A percentile compares a stretch with the other conserved stretches of the same genome.
Evolutionary conservation across 2,329 filamentous ascomycete genomes (phyloP).

Genomic region (Verticillium klebahnii): DNA sequence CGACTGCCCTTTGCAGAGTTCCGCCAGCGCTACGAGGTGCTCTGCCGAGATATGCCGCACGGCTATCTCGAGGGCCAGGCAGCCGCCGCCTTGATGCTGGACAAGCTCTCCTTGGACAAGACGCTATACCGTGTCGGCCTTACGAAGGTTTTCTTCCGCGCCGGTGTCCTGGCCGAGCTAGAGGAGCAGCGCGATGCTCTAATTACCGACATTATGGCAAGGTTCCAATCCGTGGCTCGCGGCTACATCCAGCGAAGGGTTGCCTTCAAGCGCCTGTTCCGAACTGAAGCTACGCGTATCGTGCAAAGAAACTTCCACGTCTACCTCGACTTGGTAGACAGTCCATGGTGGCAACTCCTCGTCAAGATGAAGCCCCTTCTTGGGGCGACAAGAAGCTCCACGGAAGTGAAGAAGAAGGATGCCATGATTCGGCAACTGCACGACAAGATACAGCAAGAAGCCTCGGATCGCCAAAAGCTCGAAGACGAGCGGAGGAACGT

Average conservation of each 20-base stretch:
- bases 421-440: conserved; percentile 88
- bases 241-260: conserved; percentile 85
- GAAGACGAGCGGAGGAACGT: conserved; percentile 89
- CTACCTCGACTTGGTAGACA: conserved; percentile 83
- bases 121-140: conserved; percentile 88
- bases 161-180: conserved; percentile 90
- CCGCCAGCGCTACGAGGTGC: conserved; percentile 89
- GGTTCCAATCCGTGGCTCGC: conserved; percentile 87
- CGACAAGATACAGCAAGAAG: conserved; percentile 74
- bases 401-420: conserved; percentile 91
- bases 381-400: conserved; percentile 84
- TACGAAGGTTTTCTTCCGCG: conserved; percentile 97
- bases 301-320: conserved; percentile 93
- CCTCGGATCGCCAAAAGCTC: conserved; percentile 68
- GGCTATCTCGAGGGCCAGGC: conserved; percentile 88
- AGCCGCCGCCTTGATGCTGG: conserved; percentile 79
- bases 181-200: conserved; percentile 93
- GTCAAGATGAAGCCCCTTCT: conserved; percentile 93
- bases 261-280: conserved; percentile 89
- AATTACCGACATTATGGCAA: conserved; percentile 89
- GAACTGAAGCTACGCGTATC: conserved; percentile 89
- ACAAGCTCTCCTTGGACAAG: conserved; percentile 80
- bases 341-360: conserved; percentile 96
- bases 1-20: conserved; percentile 90
- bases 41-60: conserved; percentile 83